phyloP scores from a whole-genome alignment of 257 asterid genomes.

The Lavandula angustifolia region DNA sequence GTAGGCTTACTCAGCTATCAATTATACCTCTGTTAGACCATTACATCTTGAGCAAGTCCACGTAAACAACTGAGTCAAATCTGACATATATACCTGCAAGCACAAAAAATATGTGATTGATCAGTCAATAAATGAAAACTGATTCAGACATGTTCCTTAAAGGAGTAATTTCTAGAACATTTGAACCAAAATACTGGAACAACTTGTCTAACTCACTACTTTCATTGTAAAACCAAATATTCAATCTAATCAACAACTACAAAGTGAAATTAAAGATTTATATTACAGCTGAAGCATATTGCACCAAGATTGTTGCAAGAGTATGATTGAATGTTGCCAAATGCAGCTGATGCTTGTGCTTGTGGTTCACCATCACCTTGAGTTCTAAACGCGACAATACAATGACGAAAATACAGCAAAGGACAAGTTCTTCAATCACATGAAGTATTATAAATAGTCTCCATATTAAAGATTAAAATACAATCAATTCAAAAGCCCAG shows the following conservation, averaged over 20 bases:
- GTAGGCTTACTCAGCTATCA: slow-evolving; percentile 11
- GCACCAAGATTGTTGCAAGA: slow-evolving; percentile 74
- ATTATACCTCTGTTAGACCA: slow-evolving; percentile 68
- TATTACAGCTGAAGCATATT: slow-evolving; percentile 97
- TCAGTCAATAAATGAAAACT: slow-evolving; percentile 9
- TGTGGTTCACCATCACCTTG: slow-evolving; percentile 51
- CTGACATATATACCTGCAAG: slow-evolving; percentile 87
- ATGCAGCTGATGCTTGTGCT: slow-evolving; percentile 38
- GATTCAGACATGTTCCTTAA: slow-evolving; percentile 2
- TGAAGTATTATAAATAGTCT: not conserved
- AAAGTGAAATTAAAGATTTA: slow-evolving; percentile 23
- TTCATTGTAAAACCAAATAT: not conserved
- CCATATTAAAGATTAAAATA: not conserved
- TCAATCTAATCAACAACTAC: slow-evolving; percentile 16
- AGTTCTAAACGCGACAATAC: slow-evolving; percentile 53
- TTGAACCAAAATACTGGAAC: not conserved
- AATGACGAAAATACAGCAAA: slow-evolving; percentile 8
- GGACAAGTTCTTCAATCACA: not conserved
- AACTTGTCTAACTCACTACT: slow-evolving; percentile 1
- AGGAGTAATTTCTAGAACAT: not conserved
- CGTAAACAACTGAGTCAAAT: slow-evolving; percentile 73
- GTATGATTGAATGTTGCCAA: slow-evolving; percentile 64
- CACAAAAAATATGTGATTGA: slow-evolving; percentile 19
- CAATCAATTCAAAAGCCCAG: not conserved
- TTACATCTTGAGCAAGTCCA: slow-evolving; percentile 98